Conservation (phyloP, 2,329 filamentous ascomycete genomes). For the Cordyceps farinosa region DNA sequence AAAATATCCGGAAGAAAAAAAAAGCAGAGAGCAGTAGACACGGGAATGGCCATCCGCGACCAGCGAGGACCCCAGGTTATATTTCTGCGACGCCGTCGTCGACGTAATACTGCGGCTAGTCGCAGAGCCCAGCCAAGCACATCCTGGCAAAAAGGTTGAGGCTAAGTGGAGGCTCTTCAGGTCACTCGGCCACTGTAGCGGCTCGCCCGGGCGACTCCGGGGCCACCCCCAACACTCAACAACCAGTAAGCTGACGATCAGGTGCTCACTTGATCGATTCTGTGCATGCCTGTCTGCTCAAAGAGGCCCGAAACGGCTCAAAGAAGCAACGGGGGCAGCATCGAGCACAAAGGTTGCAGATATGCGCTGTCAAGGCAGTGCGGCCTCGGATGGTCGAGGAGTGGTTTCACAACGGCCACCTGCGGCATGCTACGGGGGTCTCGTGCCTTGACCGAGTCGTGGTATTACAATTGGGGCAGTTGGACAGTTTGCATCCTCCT, state of each 20-base stretch:
- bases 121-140: conserved; percentile 5
- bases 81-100: conserved; percentile 8
- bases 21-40: neutral
- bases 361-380: neutral
- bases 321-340: neutral
- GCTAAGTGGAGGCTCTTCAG: conserved; percentile 5
- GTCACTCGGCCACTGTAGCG: conserved; percentile 6
- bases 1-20: neutral
- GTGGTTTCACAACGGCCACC: conserved; percentile 6
- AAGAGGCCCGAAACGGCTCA: neutral
- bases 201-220: conserved; percentile 8
- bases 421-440: neutral
- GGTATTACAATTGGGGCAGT: neutral
- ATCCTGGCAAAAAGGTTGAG: conserved; percentile 13
- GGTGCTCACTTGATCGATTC: conserved; percentile 13
- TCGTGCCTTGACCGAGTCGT: neutral
- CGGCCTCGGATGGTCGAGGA: neutral
- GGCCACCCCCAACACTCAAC: conserved; percentile 19
- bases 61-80: conserved; percentile 1
- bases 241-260: conserved; percentile 17
- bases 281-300: neutral
- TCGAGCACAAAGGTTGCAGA: neutral
- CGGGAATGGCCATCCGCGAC: conserved; percentile 1
- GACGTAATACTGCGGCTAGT: conserved; percentile 10
- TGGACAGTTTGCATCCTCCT: neutral